Conservation (phyloP, 179 eudicot genomes). For the Pouteria campechiana region DNA sequence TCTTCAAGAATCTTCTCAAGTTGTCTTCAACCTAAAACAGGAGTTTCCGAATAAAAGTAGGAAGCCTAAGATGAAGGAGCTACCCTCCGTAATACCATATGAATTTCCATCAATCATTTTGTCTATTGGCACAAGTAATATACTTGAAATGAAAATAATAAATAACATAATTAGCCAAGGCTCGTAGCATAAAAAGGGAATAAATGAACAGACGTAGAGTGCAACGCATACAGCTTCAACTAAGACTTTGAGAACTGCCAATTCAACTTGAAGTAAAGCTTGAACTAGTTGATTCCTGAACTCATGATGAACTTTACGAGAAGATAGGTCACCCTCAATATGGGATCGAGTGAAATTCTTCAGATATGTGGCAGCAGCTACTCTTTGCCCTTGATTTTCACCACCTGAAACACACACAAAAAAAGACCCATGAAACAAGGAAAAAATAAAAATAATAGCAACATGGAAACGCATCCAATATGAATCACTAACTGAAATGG, state of each 20-base stretch:
- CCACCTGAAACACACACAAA: conserved; percentile 15
- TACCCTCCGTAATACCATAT: no score
- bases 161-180: no score
- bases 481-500: no score
- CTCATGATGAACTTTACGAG: conserved; percentile 29
- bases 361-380: conserved; percentile 76
- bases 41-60: no score
- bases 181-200: no score
- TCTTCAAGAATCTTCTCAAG: no score
- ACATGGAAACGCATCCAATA: neutral
- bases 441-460: neutral
- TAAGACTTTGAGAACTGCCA: conserved; percentile 45
- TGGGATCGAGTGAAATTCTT: conserved; percentile 57
- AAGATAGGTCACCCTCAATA: conserved; percentile 13
- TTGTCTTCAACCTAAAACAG: no score
- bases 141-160: no score
- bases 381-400: conserved; percentile 38
- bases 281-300: conserved; percentile 46
- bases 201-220: neutral
- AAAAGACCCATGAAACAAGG: neutral
- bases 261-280: conserved; percentile 38
- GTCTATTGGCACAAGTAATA: no score
- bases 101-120: no score
- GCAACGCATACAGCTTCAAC: conserved; percentile 55
- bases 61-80: no score